Evolutionary conservation across 2,329 filamentous ascomycete species (phyloP).

Genomic region (Purpureocillium lavendulum): DNA sequence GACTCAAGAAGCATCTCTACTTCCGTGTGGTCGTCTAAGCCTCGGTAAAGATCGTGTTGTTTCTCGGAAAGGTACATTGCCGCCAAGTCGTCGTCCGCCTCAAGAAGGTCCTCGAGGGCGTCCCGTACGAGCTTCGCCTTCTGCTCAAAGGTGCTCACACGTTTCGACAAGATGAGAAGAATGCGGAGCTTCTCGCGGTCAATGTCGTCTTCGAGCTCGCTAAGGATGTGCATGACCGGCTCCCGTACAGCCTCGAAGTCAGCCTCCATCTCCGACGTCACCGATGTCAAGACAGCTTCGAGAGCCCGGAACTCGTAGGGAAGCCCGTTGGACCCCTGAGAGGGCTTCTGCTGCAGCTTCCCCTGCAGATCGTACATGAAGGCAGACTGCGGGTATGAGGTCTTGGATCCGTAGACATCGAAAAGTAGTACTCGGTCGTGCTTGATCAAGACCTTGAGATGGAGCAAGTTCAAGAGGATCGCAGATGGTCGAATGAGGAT

Average conservation of each 20-base stretch:
- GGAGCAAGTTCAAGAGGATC: conserved; percentile 92
- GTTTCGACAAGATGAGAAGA: conserved; percentile 89
- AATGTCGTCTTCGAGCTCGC: conserved; percentile 92
- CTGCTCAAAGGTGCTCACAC: conserved; percentile 93
- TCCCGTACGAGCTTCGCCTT: conserved; percentile 91
- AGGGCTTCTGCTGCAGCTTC: conserved; percentile 71
- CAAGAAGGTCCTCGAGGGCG: conserved; percentile 88
- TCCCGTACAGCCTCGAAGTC: conserved; percentile 93
- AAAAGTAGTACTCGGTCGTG: conserved; percentile 90
- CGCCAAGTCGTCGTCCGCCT: conserved; percentile 90
- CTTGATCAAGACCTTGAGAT: conserved; percentile 92
- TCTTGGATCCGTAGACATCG: conserved; percentile 89
- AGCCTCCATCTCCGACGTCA: conserved; percentile 82
- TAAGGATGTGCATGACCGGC: conserved; percentile 79
- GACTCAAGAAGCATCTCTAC: conserved; percentile 95
- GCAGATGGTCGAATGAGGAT: conserved; percentile 89
- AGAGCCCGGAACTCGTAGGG: conserved; percentile 95
- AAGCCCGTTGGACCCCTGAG: conserved; percentile 51
- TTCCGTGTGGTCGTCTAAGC: conserved; percentile 85
- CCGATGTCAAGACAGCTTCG: conserved; percentile 89
- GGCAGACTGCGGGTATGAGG: conserved; percentile 88
- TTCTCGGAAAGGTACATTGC: conserved; percentile 96
- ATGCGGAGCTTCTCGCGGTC: conserved; percentile 88
- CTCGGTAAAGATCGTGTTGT: conserved; percentile 59
- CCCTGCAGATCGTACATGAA: conserved; percentile 98